Conservation (phyloP, 768 basidiomycete genomes). For the Fomitopsis pulvina region DNA sequence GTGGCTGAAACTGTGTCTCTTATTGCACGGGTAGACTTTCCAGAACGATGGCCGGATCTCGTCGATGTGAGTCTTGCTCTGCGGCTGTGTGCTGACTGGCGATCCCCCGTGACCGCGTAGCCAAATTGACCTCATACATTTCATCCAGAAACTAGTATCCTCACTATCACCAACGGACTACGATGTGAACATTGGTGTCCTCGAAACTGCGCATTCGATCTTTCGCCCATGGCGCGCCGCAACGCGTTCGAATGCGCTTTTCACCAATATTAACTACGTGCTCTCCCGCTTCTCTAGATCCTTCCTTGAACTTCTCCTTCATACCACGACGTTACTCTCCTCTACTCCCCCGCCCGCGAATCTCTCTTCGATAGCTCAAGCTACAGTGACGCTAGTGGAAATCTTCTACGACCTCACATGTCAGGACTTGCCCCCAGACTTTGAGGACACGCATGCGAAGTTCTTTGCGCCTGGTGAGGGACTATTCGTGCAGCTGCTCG, state of each 20-base stretch:
- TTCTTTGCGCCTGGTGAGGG: constrained; percentile 72
- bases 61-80: constrained; percentile 64
- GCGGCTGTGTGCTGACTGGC: background rate
- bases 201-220: constrained; percentile 94
- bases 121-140: background rate
- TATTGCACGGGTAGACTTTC: constrained; percentile 91
- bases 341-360: constrained; percentile 29
- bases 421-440: constrained; percentile 90
- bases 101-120: too few relatives aligned
- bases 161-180: constrained; percentile 80
- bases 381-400: constrained; percentile 72
- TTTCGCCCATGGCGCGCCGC: constrained; percentile 91
- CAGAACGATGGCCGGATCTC: constrained; percentile 78
- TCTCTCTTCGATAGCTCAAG: constrained; percentile 56
- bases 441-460: constrained; percentile 81
- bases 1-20: constrained; percentile 90
- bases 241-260: constrained; percentile 82
- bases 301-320: constrained; percentile 78
- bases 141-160: constrained; percentile 72
- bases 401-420: constrained; percentile 93
- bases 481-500: constrained; percentile 75
- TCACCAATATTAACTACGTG: constrained; percentile 87
- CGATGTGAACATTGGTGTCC: constrained; percentile 80
- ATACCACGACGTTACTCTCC: constrained; percentile 50
- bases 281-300: constrained; percentile 76